These are phyloP conservation scores for Serendipita indica DNA, from an alignment of 768 basidiomycete genomes.

Conservation along the genomic window DNA sequence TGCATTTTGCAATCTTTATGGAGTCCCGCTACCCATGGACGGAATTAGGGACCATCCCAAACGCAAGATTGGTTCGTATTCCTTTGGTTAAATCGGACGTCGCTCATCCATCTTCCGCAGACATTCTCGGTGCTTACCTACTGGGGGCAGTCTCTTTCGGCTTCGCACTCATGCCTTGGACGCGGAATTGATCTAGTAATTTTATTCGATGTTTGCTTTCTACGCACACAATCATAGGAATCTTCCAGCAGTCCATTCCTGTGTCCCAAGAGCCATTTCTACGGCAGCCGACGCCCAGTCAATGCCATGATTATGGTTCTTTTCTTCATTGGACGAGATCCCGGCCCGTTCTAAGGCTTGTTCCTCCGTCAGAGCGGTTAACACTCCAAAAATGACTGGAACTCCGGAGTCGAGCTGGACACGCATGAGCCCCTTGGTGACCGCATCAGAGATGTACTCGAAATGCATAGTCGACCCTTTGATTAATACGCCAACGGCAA, in stretches of 20 bases:
- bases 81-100: constrained; percentile 7
- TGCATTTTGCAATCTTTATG: constrained; percentile 90
- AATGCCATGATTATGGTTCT: constrained; percentile 94
- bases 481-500: constrained; percentile 95
- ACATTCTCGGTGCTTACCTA: background rate
- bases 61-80: constrained; percentile 35
- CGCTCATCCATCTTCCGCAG: background rate
- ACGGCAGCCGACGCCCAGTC: constrained; percentile 97
- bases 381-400: constrained; percentile 91
- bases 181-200: background rate
- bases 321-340: constrained; percentile 47
- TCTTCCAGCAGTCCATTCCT: constrained; percentile 54
- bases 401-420: constrained; percentile 86
- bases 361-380: constrained; percentile 83
- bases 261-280: constrained; percentile 65
- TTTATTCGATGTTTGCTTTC: background rate
- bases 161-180: background rate
- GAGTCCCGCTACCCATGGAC: constrained; percentile 50
- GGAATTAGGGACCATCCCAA: constrained; percentile 43
- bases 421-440: constrained; percentile 87
- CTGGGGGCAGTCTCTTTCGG: background rate
- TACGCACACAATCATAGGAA: constrained; percentile 26
- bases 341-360: constrained; percentile 95
- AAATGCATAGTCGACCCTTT: constrained; percentile 99
- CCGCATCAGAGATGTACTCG: constrained; percentile 93